Conservation (phyloP, 2,329 filamentous ascomycete genomes). For the Epichloe brachyelytri region DNA sequence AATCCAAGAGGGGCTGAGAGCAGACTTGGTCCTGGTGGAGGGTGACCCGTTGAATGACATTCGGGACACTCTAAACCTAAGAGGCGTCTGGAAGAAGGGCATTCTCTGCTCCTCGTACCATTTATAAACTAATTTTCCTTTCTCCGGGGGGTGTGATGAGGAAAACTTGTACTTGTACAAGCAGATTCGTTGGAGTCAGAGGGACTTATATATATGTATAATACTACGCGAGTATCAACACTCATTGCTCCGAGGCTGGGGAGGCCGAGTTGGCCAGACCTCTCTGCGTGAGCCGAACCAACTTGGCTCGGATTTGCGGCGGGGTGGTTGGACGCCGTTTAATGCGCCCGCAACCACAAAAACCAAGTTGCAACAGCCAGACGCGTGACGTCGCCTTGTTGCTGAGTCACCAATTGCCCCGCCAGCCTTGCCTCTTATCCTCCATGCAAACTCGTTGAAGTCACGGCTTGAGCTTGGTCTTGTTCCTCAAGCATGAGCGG, state of each 20-base stretch:
- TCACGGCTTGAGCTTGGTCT: no score
- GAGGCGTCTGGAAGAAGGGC: conserved; percentile 9
- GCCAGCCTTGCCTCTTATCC: background rate
- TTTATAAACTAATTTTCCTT: background rate
- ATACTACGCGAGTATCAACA: no score
- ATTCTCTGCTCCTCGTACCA: conserved; percentile 4
- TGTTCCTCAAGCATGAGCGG: background rate
- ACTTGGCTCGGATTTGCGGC: no score
- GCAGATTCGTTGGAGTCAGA: no score
- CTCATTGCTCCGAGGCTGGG: no score
- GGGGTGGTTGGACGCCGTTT: no score
- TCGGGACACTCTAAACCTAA: conserved; percentile 3
- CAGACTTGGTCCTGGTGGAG: conserved; percentile 9
- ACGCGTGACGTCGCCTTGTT: background rate
- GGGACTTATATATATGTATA: no score
- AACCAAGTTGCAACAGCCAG: background rate
- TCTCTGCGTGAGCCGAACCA: no score
- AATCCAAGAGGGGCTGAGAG: conserved; percentile 6
- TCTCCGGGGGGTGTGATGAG: no score
- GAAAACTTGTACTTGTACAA: no score
- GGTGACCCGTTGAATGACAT: conserved; percentile 6
- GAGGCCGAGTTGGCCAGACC: no score
- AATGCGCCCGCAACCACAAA: no score
- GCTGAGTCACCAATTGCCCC: background rate
- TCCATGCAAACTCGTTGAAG: background rate